Conservation (phyloP, 331 rosid genomes). For the Saraca asoca region DNA sequence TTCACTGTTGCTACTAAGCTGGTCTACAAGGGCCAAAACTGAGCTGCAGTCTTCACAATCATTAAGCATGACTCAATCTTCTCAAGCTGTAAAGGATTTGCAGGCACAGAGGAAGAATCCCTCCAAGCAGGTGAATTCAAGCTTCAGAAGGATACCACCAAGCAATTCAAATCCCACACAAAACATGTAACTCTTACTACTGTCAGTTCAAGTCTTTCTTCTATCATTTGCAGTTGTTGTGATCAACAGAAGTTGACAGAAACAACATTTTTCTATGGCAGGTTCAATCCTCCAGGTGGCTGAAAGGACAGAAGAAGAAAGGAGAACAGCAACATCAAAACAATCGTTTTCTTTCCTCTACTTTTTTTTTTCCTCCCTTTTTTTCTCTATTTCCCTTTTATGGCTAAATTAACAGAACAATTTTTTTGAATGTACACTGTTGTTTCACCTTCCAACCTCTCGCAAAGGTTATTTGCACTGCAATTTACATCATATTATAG, state of each 20-base stretch:
- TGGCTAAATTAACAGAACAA: slow-evolving; percentile 8
- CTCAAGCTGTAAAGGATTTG: slow-evolving; percentile 43
- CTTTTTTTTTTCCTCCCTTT: slow-evolving; percentile 11
- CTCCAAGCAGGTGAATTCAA: slow-evolving; percentile 45
- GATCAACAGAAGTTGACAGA: slow-evolving; percentile 34
- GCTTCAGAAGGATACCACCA: slow-evolving; percentile 66
- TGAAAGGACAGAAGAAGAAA: slow-evolving; percentile 30
- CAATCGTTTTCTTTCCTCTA: background rate
- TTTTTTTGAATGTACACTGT: slow-evolving; percentile 22
- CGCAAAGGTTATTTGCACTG: slow-evolving; percentile 29
- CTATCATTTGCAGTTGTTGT: slow-evolving; percentile 25
- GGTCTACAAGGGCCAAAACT: slow-evolving; percentile 36
- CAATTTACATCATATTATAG: slow-evolving; percentile 39
- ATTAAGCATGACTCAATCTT: slow-evolving; percentile 39
- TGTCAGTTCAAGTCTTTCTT: slow-evolving; percentile 35
- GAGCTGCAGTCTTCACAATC: slow-evolving; percentile 32
- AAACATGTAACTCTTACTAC: slow-evolving; percentile 59
- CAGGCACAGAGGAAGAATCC: slow-evolving; percentile 42
- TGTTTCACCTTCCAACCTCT: slow-evolving; percentile 15
- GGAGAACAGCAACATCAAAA: slow-evolving; percentile 19
- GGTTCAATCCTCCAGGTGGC: slow-evolving; percentile 56
- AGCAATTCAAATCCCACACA: slow-evolving; percentile 65
- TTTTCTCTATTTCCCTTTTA: slow-evolving; percentile 4
- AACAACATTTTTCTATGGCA: slow-evolving; percentile 43
- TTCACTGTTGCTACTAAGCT: slow-evolving; percentile 43